Conservation (phyloP, 139 green algal genomes). For the Picochlorum sp. region DNA sequence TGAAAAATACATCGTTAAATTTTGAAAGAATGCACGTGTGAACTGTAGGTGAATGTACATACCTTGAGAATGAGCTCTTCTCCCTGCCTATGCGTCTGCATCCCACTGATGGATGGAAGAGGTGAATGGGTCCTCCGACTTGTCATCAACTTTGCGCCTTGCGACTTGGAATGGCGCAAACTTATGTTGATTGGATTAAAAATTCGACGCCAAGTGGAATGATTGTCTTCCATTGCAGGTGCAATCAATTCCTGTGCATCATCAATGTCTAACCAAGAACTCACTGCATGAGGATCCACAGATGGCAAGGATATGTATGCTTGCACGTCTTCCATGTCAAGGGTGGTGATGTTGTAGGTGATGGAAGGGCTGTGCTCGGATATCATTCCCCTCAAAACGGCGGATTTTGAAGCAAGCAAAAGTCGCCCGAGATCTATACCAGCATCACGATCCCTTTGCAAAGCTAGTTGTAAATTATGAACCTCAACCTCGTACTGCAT, state of each 20-base stretch:
- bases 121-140: not conserved
- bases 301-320: slow-evolving; percentile 30
- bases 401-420: slow-evolving; percentile 51
- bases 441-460: slow-evolving; percentile 12
- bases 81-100: not conserved
- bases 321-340: slow-evolving; percentile 36
- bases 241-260: slow-evolving; percentile 2
- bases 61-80: slow-evolving; percentile 4
- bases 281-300: slow-evolving; percentile 27
- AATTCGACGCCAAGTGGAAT: slow-evolving; percentile 6
- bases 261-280: slow-evolving; percentile 28
- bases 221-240: not conserved
- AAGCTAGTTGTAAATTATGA: slow-evolving; percentile 46
- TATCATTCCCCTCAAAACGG: slow-evolving; percentile 33
- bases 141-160: not conserved
- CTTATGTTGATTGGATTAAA: slow-evolving; percentile 42
- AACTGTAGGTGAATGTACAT: not conserved
- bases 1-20: not conserved
- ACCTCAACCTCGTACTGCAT: slow-evolving; percentile 58
- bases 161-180: slow-evolving; percentile 34
- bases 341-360: slow-evolving; percentile 19
- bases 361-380: slow-evolving; percentile 9
- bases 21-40: not conserved
- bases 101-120: not conserved
- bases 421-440: slow-evolving; percentile 31